Conservation (phyloP, 2,329 filamentous ascomycete species). For the Neofusicoccum ribis region DNA sequence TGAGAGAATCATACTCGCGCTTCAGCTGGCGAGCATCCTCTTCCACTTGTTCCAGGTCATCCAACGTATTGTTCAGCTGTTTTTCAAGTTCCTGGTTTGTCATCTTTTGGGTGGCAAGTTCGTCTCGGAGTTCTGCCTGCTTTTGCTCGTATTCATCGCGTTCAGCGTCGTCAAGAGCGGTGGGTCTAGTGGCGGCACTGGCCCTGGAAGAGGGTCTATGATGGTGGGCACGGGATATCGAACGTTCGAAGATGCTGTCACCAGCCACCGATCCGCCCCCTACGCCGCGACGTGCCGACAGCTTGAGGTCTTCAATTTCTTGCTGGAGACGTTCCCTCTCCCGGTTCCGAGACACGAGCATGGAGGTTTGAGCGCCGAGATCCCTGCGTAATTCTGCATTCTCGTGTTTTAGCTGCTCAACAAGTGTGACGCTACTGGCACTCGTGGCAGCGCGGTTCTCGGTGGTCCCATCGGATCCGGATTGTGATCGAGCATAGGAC, state of each 20-base stretch:
- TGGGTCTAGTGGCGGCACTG: constrained; percentile 60
- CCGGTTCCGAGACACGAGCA: constrained; percentile 92
- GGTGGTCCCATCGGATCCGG: constrained; percentile 39
- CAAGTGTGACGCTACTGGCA: constrained; percentile 62
- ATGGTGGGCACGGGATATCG: constrained; percentile 75
- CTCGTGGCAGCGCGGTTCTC: constrained; percentile 54
- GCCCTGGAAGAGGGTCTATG: constrained; percentile 71
- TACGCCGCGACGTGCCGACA: constrained; percentile 74
- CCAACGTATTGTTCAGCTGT: constrained; percentile 78
- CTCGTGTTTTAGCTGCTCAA: constrained; percentile 87
- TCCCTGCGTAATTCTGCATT: constrained; percentile 90
- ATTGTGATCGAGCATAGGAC: constrained; percentile 39
- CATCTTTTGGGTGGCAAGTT: constrained; percentile 80
- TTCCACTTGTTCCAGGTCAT: constrained; percentile 71
- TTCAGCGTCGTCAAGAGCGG: constrained; percentile 69
- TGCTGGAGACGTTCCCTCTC: constrained; percentile 95
- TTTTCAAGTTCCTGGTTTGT: constrained; percentile 86
- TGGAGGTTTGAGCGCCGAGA: constrained; percentile 92
- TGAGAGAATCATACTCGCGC: constrained; percentile 75
- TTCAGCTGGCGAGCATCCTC: constrained; percentile 66
- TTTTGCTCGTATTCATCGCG: constrained; percentile 84
- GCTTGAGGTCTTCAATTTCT: constrained; percentile 95
- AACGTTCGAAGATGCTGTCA: constrained; percentile 92
- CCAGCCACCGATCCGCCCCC: constrained; percentile 62
- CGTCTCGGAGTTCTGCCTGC: constrained; percentile 80